Base-by-base conservation (phyloP, 306 rosid genomes). In the Abrus pulchellus region DNA sequence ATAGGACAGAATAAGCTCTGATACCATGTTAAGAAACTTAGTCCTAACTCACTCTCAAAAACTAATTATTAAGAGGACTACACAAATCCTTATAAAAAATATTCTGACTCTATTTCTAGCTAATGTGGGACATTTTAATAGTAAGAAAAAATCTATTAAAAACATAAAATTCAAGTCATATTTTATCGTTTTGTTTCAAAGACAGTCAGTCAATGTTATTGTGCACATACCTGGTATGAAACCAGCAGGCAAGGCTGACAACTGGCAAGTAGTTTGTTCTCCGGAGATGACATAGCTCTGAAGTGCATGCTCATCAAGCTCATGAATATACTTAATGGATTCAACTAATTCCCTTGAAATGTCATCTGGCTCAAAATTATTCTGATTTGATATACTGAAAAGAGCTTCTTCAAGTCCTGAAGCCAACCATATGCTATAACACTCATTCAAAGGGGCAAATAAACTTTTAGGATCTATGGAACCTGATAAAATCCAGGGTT, bases 401-500 rank as follows among this genome's bases (percentile, higher is more conserved):
- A 95, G 93, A 81, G 94, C 96, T 82, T 88, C 94, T 84, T 81
- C 81, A 36, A 95, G 94, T 86, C 98, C 96, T 3, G 91, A 93
- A 82, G 83, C 86, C 74, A 92, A 84, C 99, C 99, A 95, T 77
- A 85, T 78, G 73, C 73, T 53, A 77, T 78, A 66, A 62, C 97
- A 93, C 84, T 93, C 94, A 4, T 80, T 72, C 83, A 90, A 78
- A 76, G 88, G 91, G 74, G 78, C 54, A 82, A 68, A 85, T 83
- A 93, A 87, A 82, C 82, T 57, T 62, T 65, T 63, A 45, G 76
- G 50, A 85, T 89, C 86, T 40, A 41, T 81, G 29, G 87, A 82
- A 76, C 86, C 70, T 67, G 84, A 85, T 68, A 93, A 74, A 38
- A 87, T 80, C 97, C 97, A 95, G 3, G 94, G 97, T 76, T 83